Evolutionary conservation across 768 basidiomycete species (phyloP).

Genomic region (Galerina sulciceps): DNA sequence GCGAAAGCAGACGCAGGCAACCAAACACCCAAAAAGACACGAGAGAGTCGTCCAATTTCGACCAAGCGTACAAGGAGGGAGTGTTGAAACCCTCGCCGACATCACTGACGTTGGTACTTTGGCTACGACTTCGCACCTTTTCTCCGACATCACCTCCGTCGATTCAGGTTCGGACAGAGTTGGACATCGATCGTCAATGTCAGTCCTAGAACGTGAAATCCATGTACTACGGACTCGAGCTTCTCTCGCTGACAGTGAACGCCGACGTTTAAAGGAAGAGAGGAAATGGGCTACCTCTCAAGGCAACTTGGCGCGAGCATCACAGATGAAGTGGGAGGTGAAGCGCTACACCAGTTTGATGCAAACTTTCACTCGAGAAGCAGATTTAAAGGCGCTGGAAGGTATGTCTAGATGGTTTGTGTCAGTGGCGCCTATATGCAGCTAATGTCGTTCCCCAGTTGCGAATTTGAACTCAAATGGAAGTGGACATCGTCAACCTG

Average conservation of each 20-base stretch:
- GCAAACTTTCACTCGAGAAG: slow-evolving; percentile 81
- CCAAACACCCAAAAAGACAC: slow-evolving; percentile 27
- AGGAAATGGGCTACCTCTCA: slow-evolving; percentile 85
- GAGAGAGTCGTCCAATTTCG: slow-evolving; percentile 53
- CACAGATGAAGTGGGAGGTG: slow-evolving; percentile 84
- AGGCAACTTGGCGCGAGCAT: slow-evolving; percentile 74
- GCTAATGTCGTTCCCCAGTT: slow-evolving; percentile 1
- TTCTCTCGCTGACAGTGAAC: slow-evolving; percentile 81
- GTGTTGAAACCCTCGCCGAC: slow-evolving; percentile 31
- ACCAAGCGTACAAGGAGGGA: slow-evolving; percentile 41
- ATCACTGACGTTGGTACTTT: slow-evolving; percentile 28
- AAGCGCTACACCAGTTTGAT: slow-evolving; percentile 79
- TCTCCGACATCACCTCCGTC: slow-evolving; percentile 69
- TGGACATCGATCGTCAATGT: slow-evolving; percentile 59
- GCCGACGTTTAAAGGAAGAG: slow-evolving; percentile 83
- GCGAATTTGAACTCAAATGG: slow-evolving; percentile 7
- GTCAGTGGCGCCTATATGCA: background rate
- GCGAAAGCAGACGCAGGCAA: slow-evolving; percentile 31
- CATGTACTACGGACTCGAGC: slow-evolving; percentile 76
- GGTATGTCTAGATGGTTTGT: slow-evolving; percentile 41
- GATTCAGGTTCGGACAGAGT: slow-evolving; percentile 72
- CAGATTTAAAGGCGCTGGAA: slow-evolving; percentile 69
- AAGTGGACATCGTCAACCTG: slow-evolving; percentile 19
- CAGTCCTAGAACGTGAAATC: slow-evolving; percentile 75
- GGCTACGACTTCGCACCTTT: slow-evolving; percentile 29